These are phyloP conservation scores for Xylaria sp. DNA, from an alignment of 2,329 filamentous ascomycete species.

Conservation along the genomic window DNA sequence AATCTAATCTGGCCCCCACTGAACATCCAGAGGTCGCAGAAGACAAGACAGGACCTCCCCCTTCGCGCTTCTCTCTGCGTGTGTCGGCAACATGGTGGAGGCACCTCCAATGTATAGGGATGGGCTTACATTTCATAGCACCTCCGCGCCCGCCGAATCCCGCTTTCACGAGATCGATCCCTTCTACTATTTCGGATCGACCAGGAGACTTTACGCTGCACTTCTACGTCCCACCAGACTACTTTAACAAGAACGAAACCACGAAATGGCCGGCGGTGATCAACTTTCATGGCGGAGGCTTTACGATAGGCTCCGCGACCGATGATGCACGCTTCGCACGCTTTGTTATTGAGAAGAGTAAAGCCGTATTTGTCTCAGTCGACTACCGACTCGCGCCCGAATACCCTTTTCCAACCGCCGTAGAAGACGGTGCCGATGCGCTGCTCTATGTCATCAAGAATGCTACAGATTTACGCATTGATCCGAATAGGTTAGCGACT, in stretches of 20 bases:
- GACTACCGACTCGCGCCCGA: constrained; percentile 76
- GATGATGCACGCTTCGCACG: constrained; percentile 72
- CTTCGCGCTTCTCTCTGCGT: constrained; percentile 68
- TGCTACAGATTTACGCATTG: constrained; percentile 67
- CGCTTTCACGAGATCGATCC: constrained; percentile 67
- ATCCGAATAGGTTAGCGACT: constrained; percentile 65
- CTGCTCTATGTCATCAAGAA: constrained; percentile 69
- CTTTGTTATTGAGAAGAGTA: constrained; percentile 61
- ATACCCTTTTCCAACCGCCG: constrained; percentile 70
- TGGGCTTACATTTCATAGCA: constrained; percentile 73
- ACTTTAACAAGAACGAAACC: constrained; percentile 46
- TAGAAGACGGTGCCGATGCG: constrained; percentile 74
- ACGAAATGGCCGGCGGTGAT: constrained; percentile 64
- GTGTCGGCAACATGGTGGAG: constrained; percentile 75
- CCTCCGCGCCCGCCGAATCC: constrained; percentile 69
- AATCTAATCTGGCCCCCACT: constrained; percentile 32
- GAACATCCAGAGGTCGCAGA: constrained; percentile 42
- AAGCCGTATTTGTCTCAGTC: constrained; percentile 71
- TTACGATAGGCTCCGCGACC: constrained; percentile 70
- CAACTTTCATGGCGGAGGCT: constrained; percentile 76
- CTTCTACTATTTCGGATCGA: constrained; percentile 53
- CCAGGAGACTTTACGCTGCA: constrained; percentile 54
- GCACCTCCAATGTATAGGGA: constrained; percentile 74
- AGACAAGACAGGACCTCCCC: constrained; percentile 46
- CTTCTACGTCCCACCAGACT: constrained; percentile 57